A percentile compares a stretch with the other conserved stretches of the same genome.
Conservation (phyloP, 2,329 filamentous ascomycete genomes). For the Alternaria sp. region DNA sequence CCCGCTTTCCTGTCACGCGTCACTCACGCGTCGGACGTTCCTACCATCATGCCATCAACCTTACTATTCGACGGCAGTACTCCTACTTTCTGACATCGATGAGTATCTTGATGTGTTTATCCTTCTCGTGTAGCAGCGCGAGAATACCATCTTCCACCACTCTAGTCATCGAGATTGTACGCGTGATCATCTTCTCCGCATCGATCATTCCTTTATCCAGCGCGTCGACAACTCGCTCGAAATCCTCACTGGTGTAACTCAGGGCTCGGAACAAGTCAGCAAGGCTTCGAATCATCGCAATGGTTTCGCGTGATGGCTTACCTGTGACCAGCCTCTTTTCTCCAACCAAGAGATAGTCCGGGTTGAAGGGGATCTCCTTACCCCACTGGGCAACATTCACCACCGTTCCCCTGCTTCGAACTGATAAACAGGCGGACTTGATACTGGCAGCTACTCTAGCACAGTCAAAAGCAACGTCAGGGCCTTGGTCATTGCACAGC, state of each 20-base stretch:
- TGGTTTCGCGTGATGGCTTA: not conserved
- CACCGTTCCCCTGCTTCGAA: not conserved
- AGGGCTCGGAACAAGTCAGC: not conserved
- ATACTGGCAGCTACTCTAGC: not conserved
- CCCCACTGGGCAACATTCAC: not conserved
- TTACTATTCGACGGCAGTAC: not conserved
- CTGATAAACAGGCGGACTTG: not conserved
- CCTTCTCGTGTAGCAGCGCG: not conserved
- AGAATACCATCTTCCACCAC: not conserved
- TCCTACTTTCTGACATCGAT: not conserved
- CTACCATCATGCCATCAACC: not conserved
- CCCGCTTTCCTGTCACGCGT: not conserved
- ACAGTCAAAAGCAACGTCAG: not conserved
- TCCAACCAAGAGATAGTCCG: not conserved
- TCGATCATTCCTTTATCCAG: not conserved
- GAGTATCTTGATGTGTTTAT: not conserved
- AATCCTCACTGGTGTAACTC: not conserved
- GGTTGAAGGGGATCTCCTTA: not conserved
- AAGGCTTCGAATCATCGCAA: not conserved
- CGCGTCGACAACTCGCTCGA: not conserved
- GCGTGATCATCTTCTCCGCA: not conserved
- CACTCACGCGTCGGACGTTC: not conserved
- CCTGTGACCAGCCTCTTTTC: not conserved
- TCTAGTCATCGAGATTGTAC: not conserved
- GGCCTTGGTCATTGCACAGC: not conserved